Evolutionary conservation across 1,139 yeast species (phyloP).

Genomic region (Pichia sp.): DNA sequence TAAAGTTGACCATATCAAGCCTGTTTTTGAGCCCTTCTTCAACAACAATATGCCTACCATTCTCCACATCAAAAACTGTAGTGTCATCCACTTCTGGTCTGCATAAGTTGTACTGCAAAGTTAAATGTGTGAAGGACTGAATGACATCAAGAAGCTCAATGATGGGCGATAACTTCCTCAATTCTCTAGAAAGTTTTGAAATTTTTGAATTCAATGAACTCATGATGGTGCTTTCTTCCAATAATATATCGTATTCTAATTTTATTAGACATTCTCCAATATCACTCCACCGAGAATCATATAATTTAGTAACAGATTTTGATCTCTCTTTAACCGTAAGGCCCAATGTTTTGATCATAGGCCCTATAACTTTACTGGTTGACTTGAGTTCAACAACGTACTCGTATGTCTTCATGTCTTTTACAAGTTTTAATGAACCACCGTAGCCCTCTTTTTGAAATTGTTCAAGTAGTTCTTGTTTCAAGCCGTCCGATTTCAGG

Average conservation of each 20-base stretch:
- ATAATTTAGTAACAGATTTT: slow-evolving; percentile 26
- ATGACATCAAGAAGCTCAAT: slow-evolving; percentile 71
- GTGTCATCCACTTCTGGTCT: slow-evolving; percentile 62
- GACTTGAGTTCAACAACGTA: slow-evolving; percentile 30
- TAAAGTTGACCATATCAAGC: slow-evolving; percentile 46
- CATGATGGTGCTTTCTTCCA: slow-evolving; percentile 46
- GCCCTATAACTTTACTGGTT: slow-evolving; percentile 24
- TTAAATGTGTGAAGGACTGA: slow-evolving; percentile 65
- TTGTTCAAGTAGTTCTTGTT: slow-evolving; percentile 26
- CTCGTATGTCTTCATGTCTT: slow-evolving; percentile 27
- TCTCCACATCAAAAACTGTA: slow-evolving; percentile 42
- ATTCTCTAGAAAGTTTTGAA: slow-evolving; percentile 36
- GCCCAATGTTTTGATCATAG: slow-evolving; percentile 17
- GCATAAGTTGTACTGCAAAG: slow-evolving; percentile 59
- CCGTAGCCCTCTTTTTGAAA: slow-evolving; percentile 28
- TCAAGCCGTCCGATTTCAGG: slow-evolving; percentile 29
- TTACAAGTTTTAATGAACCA: slow-evolving; percentile 24
- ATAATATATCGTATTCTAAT: slow-evolving; percentile 29
- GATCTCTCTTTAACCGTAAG: slow-evolving; percentile 25
- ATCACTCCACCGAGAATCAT: slow-evolving; percentile 34
- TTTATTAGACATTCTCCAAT: slow-evolving; percentile 32
- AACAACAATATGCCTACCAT: slow-evolving; percentile 86
- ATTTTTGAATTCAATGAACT: slow-evolving; percentile 40
- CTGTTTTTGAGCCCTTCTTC: slow-evolving; percentile 62
- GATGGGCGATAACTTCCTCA: slow-evolving; percentile 43